Conservation (phyloP, 148 eudicot genomes). For the Rhododendron kiyosumense region DNA sequence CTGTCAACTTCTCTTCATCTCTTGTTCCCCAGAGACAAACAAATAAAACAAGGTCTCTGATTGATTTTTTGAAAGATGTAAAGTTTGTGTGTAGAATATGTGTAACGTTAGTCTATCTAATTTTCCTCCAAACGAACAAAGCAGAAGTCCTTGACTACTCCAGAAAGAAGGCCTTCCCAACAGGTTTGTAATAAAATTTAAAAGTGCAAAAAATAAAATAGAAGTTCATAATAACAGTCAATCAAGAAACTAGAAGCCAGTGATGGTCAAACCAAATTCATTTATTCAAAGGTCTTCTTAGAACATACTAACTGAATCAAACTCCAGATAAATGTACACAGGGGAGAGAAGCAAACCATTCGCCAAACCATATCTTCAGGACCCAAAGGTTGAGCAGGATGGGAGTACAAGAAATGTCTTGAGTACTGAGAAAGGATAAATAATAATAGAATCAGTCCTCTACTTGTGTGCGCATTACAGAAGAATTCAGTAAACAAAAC, state of each 20-base stretch:
- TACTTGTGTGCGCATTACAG: neutral
- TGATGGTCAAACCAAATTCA: neutral
- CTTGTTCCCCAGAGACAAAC: neutral
- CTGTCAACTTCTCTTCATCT: neutral
- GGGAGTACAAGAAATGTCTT: conserved; percentile 85
- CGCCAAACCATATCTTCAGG: conserved; percentile 95
- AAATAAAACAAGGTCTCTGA: neutral
- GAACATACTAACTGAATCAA: neutral
- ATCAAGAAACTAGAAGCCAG: neutral
- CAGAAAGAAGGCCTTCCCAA: neutral
- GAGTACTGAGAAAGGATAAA: conserved; percentile 51
- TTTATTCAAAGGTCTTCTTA: neutral
- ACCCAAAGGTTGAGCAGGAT: conserved; percentile 94
- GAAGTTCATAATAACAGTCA: neutral
- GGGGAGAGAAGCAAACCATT: conserved; percentile 59
- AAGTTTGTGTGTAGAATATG: neutral
- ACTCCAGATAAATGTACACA: neutral
- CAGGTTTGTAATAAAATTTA: neutral
- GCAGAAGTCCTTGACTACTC: neutral
- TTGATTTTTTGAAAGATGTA: neutral
- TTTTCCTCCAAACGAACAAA: neutral
- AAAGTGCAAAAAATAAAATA: neutral
- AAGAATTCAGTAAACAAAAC: neutral
- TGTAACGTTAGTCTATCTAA: neutral
- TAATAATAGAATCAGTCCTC: conserved; percentile 5